These are phyloP conservation scores for Hirsutella minnesotensis DNA, from an alignment of 2,329 filamentous ascomycete genomes.

Conservation along the genomic window DNA sequence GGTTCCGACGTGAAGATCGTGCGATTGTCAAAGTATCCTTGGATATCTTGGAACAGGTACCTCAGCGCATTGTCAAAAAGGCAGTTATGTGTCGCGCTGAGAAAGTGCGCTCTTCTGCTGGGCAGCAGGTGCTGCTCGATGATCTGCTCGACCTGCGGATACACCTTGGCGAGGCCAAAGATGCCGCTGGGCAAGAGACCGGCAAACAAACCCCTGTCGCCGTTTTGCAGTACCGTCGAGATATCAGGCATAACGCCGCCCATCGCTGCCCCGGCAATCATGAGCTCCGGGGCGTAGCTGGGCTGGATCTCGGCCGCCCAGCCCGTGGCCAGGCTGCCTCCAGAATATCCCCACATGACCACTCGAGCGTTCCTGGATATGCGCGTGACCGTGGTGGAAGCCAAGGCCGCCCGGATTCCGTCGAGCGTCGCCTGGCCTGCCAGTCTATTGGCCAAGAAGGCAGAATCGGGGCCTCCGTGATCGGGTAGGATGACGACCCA, in stretches of 20 bases:
- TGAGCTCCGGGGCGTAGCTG: constrained; percentile 13
- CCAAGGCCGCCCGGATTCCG: constrained; percentile 27
- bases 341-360: constrained; percentile 30
- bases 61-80: too few species aligned
- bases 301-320: constrained; percentile 5
- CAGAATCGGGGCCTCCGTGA: constrained; percentile 28
- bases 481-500: constrained; percentile 41
- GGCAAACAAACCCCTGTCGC: constrained; percentile 8
- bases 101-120: too few species aligned
- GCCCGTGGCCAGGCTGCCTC: constrained; percentile 6
- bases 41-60: too few species aligned
- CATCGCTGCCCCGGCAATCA: constrained; percentile 11
- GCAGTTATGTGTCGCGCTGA: too few species aligned
- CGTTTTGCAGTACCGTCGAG: constrained; percentile 1
- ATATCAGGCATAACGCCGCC: constrained; percentile 11
- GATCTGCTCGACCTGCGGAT: constrained; percentile 4
- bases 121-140: constrained; percentile 3
- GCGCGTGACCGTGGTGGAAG: constrained; percentile 12
- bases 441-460: constrained; percentile 27
- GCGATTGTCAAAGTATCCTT: too few species aligned
- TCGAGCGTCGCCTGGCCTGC: constrained; percentile 31
- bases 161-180: constrained; percentile 9
- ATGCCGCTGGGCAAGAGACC: constrained; percentile 12
- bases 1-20: not conserved
- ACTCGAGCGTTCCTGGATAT: constrained; percentile 18